Percentiles rank a stretch among this genome's conserved stretches.
phyloP scores from a whole-genome alignment of 108 stramenopile genomes.

The Pseudonitzschia delicatissima region DNA sequence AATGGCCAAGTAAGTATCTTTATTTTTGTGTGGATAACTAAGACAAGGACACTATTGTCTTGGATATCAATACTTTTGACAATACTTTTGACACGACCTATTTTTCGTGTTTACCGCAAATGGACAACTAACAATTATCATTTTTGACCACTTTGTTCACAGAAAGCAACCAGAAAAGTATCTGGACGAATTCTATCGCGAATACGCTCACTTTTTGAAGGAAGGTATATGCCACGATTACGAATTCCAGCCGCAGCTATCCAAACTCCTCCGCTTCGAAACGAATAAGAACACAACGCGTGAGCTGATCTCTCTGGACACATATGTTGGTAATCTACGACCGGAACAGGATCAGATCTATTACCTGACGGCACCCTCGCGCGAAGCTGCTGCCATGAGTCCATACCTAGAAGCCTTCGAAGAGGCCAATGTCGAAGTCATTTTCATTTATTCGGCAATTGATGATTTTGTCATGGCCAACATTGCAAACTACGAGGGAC shows the following conservation, averaged over 20 bases:
- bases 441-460: constrained; percentile 93
- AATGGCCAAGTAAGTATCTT: constrained; percentile 71
- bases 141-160: background rate
- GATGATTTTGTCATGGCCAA: constrained; percentile 99
- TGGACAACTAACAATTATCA: too few relatives aligned
- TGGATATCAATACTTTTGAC: too few relatives aligned
- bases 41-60: too few relatives aligned
- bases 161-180: constrained; percentile 90
- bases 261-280: constrained; percentile 96
- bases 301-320: constrained; percentile 89
- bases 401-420: constrained; percentile 98
- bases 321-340: constrained; percentile 90
- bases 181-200: constrained; percentile 85
- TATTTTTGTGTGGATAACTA: constrained; percentile 7
- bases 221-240: constrained; percentile 94
- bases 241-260: constrained; percentile 80
- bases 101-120: too few relatives aligned
- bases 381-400: constrained; percentile 88
- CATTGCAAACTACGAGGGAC: constrained; percentile 83
- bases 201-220: constrained; percentile 96
- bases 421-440: constrained; percentile 82
- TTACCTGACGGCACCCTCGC: constrained; percentile 92
- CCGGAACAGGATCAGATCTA: constrained; percentile 97
- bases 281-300: constrained; percentile 73
- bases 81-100: too few relatives aligned